Conservation (phyloP, 139 green algal species). For the Desmodesmus armatus region DNA sequence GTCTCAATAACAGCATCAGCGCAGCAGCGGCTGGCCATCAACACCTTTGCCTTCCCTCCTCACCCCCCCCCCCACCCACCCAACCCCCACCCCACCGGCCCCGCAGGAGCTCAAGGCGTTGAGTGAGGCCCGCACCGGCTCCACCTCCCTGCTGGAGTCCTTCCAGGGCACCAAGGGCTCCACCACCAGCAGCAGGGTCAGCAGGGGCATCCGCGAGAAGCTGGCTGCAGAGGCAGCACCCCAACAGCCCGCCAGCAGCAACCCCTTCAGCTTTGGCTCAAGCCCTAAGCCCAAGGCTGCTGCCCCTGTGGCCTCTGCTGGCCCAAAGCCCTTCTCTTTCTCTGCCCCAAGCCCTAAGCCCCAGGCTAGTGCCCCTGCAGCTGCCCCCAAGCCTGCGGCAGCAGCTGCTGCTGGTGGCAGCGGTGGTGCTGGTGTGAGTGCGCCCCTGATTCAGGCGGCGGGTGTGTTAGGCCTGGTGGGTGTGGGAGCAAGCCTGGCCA, state of each 20-base stretch:
- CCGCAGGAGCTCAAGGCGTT: conserved; percentile 14
- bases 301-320: not conserved
- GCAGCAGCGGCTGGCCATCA: not conserved
- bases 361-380: not conserved
- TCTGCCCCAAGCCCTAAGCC: not conserved
- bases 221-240: conserved; percentile 29
- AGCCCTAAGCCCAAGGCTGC: conserved; percentile 1
- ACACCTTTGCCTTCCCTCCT: not conserved
- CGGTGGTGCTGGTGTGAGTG: not conserved
- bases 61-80: not conserved
- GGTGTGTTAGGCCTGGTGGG: conserved; percentile 17
- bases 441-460: conserved; percentile 5
- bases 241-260: not conserved
- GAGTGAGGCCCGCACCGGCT: not conserved
- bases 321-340: not conserved
- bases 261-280: not conserved
- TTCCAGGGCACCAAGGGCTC: not conserved
- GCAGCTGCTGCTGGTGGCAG: not conserved
- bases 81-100: not conserved
- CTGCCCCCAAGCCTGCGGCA: conserved; percentile 2
- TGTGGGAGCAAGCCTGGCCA: conserved; percentile 10
- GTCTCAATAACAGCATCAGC: not conserved
- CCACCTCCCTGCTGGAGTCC: conserved; percentile 11
- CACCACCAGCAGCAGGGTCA: not conserved
- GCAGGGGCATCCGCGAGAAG: conserved; percentile 22